Evolutionary conservation across 192 early-diverging fungal genomes (phyloP), one percentile per base, ranked within the genome.

Genomic region (Coemansia sp.): DNA sequence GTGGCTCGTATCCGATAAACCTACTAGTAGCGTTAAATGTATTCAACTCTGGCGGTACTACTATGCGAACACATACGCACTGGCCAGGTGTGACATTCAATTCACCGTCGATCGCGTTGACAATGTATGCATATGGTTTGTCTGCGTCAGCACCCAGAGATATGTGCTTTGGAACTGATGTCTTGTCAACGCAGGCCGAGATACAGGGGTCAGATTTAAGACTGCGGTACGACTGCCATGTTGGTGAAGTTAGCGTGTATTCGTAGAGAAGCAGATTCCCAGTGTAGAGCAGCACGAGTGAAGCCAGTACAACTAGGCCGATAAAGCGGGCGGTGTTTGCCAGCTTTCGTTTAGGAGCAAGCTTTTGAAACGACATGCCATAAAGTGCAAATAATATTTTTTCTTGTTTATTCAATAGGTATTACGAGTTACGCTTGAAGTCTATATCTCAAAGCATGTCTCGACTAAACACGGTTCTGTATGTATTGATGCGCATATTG

Each of bases 61-160:
- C 57, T 0, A 57, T 58, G 15, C 58, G 57, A 8, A 71, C 42
- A 41, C 68, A 71, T 33, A 64, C 57, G 46, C 68, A 71, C 11
- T 48, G 48, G 17, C 62, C 62, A n/a, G 68, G 68, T 2, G 13
- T 37, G 19, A 71, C 58, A 1, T 19, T 24, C 21, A 43, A 46
- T 4, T 50, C 34, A 37, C 53, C 53, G 34, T 38, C 33, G 13
- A 33, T 30, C 1, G 48, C 48, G 15, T 24, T 30, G 15, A 62
- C 45, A 5, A 63, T 24, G 34, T 63, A 69, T 9, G 67, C 67
- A 24, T 34, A 34, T 7, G 54, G 59, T 17, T 23, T 44, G n/a
- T 0, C n/a, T 33, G 23, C 48, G 3, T n/a, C 18, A 18, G 15
- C n/a, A 19, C 38, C n/a, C 24, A 17, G 18, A 3, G 38, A 9